These are phyloP conservation scores for Geopyxis carbonaria DNA, from an alignment of 495 filamentous ascomycete species.

Conservation along the genomic window DNA sequence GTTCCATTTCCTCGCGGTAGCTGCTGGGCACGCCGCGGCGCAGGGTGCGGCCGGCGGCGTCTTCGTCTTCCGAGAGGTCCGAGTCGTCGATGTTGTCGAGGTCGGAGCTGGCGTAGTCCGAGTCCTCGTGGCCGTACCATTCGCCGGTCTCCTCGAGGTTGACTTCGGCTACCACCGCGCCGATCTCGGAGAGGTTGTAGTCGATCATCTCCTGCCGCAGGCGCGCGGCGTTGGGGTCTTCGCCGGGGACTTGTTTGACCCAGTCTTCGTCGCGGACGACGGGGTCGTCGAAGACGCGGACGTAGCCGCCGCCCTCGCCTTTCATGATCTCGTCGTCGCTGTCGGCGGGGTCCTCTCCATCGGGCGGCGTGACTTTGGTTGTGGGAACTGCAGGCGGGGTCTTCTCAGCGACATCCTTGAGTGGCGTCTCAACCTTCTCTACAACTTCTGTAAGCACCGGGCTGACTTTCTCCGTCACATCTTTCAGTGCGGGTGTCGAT, in stretches of 20 bases:
- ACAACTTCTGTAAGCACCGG: too few relatives aligned
- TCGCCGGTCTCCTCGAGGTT: constrained; percentile 56
- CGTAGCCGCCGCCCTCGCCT: constrained; percentile 17
- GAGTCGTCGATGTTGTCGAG: constrained; percentile 36
- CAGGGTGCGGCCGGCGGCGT: constrained; percentile 48
- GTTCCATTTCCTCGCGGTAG: constrained; percentile 62
- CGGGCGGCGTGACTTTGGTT: not conserved
- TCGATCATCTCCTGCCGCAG: constrained; percentile 81
- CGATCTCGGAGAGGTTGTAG: constrained; percentile 69
- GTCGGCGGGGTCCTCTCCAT: not conserved
- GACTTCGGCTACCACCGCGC: constrained; percentile 82
- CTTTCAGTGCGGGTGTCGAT: not conserved
- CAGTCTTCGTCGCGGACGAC: constrained; percentile 10
- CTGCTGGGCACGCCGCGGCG: constrained; percentile 46
- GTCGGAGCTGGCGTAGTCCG: constrained; percentile 41
- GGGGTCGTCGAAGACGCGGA: constrained; percentile 16
- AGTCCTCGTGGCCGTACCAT: constrained; percentile 37
- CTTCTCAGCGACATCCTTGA: not conserved
- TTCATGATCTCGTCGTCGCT: constrained; percentile 1
- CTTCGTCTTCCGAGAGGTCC: constrained; percentile 41
- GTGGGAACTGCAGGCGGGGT: not conserved
- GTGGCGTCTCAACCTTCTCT: not conserved
- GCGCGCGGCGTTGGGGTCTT: constrained; percentile 62
- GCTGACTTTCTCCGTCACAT: too few relatives aligned
- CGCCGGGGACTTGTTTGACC: constrained; percentile 32